Evolutionary conservation across 306 rosid species (phyloP).

Genomic region (Hippophae gyantsensis): DNA sequence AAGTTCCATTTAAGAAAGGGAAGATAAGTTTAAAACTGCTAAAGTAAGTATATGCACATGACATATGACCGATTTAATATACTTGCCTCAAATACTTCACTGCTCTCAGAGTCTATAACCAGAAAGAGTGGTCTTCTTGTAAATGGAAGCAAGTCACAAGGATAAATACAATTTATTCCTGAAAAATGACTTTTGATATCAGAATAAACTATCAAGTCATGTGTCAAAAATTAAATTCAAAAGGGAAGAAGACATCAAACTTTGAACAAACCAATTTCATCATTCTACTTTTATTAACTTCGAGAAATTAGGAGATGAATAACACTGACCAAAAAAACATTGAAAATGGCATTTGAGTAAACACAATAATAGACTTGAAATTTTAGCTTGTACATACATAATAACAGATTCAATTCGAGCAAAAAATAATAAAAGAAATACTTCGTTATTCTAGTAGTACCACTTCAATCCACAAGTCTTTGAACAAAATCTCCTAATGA

Average conservation of each 20-base stretch:
- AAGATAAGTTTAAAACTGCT: too few relatives aligned
- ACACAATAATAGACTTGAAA: neutral
- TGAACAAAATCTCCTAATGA: too few relatives aligned
- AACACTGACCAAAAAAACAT: neutral
- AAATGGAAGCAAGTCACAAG: conserved; percentile 76
- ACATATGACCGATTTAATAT: neutral
- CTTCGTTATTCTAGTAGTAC: too few relatives aligned
- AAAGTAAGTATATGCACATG: too few relatives aligned
- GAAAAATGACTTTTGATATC: conserved; percentile 27
- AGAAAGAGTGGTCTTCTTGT: conserved; percentile 87
- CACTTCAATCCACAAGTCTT: too few relatives aligned
- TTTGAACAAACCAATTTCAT: neutral
- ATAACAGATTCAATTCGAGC: conserved; percentile 1
- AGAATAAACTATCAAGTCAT: conserved; percentile 23
- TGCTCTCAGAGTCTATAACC: conserved; percentile 68
- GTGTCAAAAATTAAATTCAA: conserved; percentile 1
- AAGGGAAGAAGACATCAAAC: neutral
- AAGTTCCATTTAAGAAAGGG: too few relatives aligned
- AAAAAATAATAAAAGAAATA: neutral
- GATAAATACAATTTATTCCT: conserved; percentile 77
- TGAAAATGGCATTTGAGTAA: neutral
- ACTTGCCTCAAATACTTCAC: conserved; percentile 87
- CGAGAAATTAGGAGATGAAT: neutral
- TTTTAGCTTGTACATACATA: neutral
- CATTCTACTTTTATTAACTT: neutral